Percentiles rank a stretch among this genome's conserved stretches.
Evolutionary conservation across 139 green algal genomes (phyloP).

Genomic region (Eudorina sp.): DNA sequence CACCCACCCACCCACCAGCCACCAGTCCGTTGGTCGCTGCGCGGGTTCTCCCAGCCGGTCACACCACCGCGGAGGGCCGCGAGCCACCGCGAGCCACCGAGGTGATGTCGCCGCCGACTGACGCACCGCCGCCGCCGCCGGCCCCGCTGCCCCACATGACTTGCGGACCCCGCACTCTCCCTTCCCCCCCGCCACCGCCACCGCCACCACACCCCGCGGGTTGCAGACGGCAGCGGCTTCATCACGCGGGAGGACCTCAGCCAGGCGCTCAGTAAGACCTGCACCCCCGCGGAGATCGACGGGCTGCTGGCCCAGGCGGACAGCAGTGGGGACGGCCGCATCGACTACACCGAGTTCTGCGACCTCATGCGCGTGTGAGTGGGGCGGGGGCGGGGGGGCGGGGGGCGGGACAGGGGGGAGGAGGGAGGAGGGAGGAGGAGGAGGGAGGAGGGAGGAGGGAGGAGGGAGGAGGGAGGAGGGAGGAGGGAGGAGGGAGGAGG

Average conservation of each 20-base stretch:
- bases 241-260: constrained; percentile 50
- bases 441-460: neutral
- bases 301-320: constrained; percentile 67
- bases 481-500: too few relatives aligned
- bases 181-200: too few relatives aligned
- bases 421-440: neutral
- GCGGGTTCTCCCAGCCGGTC: too few relatives aligned
- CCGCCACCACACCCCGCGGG: too few relatives aligned
- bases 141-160: too few relatives aligned
- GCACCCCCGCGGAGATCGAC: constrained; percentile 10
- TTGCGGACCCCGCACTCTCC: too few relatives aligned
- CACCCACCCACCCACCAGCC: too few relatives aligned
- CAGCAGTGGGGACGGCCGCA: constrained; percentile 72
- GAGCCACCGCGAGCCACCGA: too few relatives aligned
- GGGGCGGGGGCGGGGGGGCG: neutral
- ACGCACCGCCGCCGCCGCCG: too few relatives aligned
- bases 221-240: constrained; percentile 45
- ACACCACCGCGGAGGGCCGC: too few relatives aligned
- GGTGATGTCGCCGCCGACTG: too few relatives aligned
- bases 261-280: constrained; percentile 25
- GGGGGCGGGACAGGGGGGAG: neutral
- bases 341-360: constrained; percentile 85
- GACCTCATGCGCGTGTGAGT: constrained; percentile 63
- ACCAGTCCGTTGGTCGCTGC: too few relatives aligned
- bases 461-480: neutral